Evolutionary conservation across 2,329 filamentous ascomycete species (phyloP).

Genomic region (Sporothrix pallida): DNA sequence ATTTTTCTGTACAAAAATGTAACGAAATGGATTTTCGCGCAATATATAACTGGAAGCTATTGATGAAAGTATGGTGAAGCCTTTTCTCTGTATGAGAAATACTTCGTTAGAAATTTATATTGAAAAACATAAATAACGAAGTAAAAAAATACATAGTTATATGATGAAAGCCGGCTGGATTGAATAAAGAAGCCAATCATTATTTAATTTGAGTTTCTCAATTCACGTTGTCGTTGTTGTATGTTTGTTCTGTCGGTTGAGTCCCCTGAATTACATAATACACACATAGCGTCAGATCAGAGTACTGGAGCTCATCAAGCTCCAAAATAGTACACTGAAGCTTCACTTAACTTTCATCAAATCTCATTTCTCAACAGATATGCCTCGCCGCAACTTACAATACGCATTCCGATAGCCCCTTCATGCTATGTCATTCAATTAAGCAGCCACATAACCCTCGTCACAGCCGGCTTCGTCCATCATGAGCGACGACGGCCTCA

Average conservation of each 20-base stretch:
- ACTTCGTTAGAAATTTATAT: not conserved
- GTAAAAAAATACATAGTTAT: not conserved
- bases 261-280: slow-evolving; percentile 26
- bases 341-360: no score
- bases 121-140: not conserved
- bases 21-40: not conserved
- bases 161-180: no score
- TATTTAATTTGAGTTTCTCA: no score
- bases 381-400: not conserved
- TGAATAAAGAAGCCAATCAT: no score
- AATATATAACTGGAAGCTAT: not conserved
- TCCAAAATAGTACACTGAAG: not conserved
- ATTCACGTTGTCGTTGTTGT: not conserved
- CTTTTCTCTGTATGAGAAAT: no score
- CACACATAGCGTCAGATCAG: not conserved
- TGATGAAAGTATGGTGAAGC: no score
- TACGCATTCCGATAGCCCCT: not conserved
- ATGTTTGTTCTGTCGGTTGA: not conserved
- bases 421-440: no score
- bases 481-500: slow-evolving; percentile 23
- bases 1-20: slow-evolving; percentile 23
- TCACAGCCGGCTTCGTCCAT: not conserved
- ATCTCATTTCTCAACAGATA: not conserved
- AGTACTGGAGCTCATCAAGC: not conserved
- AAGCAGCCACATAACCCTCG: not conserved